Evolutionary conservation across 2,329 filamentous ascomycete genomes (phyloP).

Genomic region (Teratosphaeria pseudoeucalypti): DNA sequence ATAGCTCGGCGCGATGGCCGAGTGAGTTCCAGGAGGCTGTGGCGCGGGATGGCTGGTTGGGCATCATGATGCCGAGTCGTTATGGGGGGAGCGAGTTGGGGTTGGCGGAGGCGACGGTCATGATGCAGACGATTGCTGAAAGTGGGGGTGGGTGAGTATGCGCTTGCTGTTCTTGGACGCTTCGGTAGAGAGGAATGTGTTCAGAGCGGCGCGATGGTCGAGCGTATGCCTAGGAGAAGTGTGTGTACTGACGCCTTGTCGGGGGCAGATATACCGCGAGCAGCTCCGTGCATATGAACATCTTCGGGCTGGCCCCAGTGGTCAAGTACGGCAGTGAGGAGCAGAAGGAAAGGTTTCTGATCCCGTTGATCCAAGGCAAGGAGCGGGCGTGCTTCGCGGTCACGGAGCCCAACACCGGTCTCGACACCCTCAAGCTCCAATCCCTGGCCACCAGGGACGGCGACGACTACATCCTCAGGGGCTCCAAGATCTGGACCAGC

Average conservation of each 20-base stretch:
- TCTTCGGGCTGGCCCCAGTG: conserved; percentile 37
- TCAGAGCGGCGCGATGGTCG: too few species aligned
- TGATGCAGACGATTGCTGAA: conserved; percentile 41
- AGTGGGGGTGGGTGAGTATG: conserved; percentile 28
- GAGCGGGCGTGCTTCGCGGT: conserved; percentile 35
- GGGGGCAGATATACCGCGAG: conserved; percentile 26
- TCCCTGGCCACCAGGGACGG: conserved; percentile 27
- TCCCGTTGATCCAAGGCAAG: conserved; percentile 30
- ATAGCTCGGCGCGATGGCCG: conserved; percentile 30
- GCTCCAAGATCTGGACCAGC: conserved; percentile 37
- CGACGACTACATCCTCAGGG: conserved; percentile 28
- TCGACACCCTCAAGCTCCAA: conserved; percentile 34
- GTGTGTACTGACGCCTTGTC: not conserved
- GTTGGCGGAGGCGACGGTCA: conserved; percentile 33
- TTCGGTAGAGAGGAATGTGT: not conserved
- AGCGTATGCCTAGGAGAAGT: not conserved
- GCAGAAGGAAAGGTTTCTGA: conserved; percentile 31
- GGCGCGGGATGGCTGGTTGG: conserved; percentile 35
- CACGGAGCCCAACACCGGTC: conserved; percentile 35
- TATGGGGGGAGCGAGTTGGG: conserved; percentile 36
- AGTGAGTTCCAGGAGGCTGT: conserved; percentile 31
- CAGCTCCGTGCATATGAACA: conserved; percentile 38
- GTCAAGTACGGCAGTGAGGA: conserved; percentile 35
- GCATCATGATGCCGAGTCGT: conserved; percentile 34
- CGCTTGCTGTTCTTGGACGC: not conserved